Evolutionary conservation across 768 basidiomycete species (phyloP).

Genomic region (Kwoniella bestiolae): DNA sequence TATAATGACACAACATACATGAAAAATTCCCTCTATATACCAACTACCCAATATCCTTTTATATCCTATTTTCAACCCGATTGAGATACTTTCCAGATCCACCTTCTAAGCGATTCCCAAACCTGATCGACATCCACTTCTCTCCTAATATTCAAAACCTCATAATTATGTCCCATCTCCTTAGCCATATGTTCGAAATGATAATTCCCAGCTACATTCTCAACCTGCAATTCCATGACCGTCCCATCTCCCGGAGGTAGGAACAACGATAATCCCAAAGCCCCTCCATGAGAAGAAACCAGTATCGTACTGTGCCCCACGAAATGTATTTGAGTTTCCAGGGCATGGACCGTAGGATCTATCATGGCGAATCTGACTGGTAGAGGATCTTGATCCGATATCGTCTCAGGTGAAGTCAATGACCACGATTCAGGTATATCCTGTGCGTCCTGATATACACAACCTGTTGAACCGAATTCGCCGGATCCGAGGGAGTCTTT

Average conservation of each 20-base stretch:
- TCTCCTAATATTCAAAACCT: conserved; percentile 26
- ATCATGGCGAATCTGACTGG: conserved; percentile 48
- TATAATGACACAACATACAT: conserved; percentile 9
- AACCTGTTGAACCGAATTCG: conserved; percentile 23
- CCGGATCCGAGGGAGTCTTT: neutral
- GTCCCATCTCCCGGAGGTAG: conserved; percentile 44
- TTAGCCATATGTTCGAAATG: conserved; percentile 54
- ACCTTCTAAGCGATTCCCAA: conserved; percentile 31
- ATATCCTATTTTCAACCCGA: neutral
- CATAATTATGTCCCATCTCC: conserved; percentile 47
- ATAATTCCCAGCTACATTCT: conserved; percentile 32
- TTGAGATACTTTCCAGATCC: conserved; percentile 21
- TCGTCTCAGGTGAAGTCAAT: neutral
- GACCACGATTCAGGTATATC: conserved; percentile 47
- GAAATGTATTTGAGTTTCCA: conserved; percentile 53
- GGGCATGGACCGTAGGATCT: conserved; percentile 50
- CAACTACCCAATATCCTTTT: too few relatives aligned
- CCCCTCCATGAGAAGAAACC: conserved; percentile 51
- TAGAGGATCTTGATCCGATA: conserved; percentile 7
- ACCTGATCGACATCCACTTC: conserved; percentile 47
- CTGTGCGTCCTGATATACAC: conserved; percentile 40
- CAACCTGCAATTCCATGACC: conserved; percentile 47
- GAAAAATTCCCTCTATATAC: neutral
- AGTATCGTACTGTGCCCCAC: conserved; percentile 50
- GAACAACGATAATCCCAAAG: conserved; percentile 49